A percentile compares a stretch with the other conserved stretches of the same genome.
phyloP scores from a whole-genome alignment of 352 stramenopile genomes.

The Phytopythium vexans region DNA sequence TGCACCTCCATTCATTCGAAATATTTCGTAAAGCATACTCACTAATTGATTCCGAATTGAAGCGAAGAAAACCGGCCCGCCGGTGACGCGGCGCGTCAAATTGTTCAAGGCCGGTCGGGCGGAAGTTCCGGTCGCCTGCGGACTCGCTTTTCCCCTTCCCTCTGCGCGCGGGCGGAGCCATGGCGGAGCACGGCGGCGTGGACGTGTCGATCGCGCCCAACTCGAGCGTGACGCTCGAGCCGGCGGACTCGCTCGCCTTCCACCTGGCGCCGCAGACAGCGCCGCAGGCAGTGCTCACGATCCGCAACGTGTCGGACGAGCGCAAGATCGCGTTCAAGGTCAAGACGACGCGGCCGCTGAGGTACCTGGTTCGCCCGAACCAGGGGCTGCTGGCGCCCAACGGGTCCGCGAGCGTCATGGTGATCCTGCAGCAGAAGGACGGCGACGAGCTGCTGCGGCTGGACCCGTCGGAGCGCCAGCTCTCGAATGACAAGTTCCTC shows the following conservation, averaged over 20 bases:
- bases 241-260: conserved; percentile 80
- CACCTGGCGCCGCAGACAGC: conserved; percentile 54
- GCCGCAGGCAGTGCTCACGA: conserved; percentile 77
- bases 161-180: conserved; percentile 6
- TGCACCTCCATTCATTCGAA: too few species aligned
- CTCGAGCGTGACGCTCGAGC: conserved; percentile 78
- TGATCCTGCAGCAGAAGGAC: conserved; percentile 88
- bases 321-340: conserved; percentile 89
- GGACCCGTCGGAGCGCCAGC: conserved; percentile 68
- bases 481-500: conserved; percentile 90
- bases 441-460: conserved; percentile 82
- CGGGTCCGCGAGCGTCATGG: conserved; percentile 73
- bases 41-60: too few species aligned
- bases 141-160: too few species aligned
- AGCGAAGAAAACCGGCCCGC: too few species aligned
- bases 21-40: too few species aligned
- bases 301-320: conserved; percentile 77
- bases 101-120: too few species aligned
- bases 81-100: too few species aligned
- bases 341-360: conserved; percentile 84
- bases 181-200: conserved; percentile 40
- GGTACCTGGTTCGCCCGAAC: conserved; percentile 89
- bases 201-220: conserved; percentile 64
- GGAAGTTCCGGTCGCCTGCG: too few species aligned
- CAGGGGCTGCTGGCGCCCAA: conserved; percentile 81